Evolutionary conservation across 2,329 filamentous ascomycete species (phyloP).

Genomic region (Xylariaceae sp.): DNA sequence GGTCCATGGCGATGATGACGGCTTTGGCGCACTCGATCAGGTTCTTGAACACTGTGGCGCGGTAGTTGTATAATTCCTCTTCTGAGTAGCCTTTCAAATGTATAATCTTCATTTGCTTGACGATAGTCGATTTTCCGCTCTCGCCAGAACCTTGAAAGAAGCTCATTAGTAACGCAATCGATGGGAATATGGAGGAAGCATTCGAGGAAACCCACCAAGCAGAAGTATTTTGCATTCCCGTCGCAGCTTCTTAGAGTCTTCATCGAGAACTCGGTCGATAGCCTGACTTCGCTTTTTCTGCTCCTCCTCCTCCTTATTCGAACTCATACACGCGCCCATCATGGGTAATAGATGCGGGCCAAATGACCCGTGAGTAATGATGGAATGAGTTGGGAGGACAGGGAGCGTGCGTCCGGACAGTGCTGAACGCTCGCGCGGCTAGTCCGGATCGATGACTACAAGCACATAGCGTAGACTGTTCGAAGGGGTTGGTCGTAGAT

Average conservation of each 20-base stretch:
- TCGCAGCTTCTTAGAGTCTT: slow-evolving; percentile 89
- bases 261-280: slow-evolving; percentile 92
- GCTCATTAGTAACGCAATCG: slow-evolving; percentile 22
- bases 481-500: slow-evolving; percentile 1
- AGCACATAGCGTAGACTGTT: slow-evolving; percentile 20
- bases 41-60: slow-evolving; percentile 97
- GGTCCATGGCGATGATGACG: slow-evolving; percentile 87
- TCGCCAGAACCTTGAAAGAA: slow-evolving; percentile 78
- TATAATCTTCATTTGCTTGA: slow-evolving; percentile 99
- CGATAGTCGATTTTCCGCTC: slow-evolving; percentile 98
- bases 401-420: slow-evolving; percentile 4
- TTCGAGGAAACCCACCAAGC: slow-evolving; percentile 66
- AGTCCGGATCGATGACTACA: slow-evolving; percentile 18
- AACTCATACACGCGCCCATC: slow-evolving; percentile 96
- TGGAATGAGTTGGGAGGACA: not conserved
- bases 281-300: slow-evolving; percentile 96
- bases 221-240: slow-evolving; percentile 99
- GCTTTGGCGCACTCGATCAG: slow-evolving; percentile 95
- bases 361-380: slow-evolving; percentile 18
- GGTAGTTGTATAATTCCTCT: slow-evolving; percentile 92
- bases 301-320: slow-evolving; percentile 82
- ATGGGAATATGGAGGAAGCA: not conserved
- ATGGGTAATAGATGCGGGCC: slow-evolving; percentile 27
- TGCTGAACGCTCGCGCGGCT: slow-evolving; percentile 12
- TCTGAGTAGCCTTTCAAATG: slow-evolving; percentile 96